Percentiles rank a stretch among this genome's conserved stretches.
These are phyloP conservation scores for Kwoniella sp. DNA, from an alignment of 768 basidiomycete species.

Conservation along the genomic window DNA sequence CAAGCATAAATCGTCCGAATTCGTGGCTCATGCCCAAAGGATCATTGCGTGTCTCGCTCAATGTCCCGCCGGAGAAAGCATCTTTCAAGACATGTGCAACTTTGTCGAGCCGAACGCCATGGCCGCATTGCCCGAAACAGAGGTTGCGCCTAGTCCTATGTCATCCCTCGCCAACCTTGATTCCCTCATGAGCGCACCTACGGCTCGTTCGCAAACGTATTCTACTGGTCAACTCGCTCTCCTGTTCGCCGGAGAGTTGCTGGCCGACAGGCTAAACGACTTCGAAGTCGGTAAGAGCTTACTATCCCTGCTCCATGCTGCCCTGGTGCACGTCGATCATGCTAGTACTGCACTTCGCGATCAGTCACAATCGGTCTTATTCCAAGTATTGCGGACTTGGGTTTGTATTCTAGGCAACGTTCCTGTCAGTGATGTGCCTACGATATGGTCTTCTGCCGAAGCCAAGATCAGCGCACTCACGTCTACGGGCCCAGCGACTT, in stretches of 20 bases:
- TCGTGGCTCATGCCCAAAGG: constrained; percentile 72
- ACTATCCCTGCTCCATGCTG: constrained; percentile 68
- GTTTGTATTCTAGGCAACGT: constrained; percentile 48
- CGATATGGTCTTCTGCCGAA: constrained; percentile 33
- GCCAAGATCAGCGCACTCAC: constrained; percentile 29
- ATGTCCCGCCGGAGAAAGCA: constrained; percentile 64
- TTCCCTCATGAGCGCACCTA: constrained; percentile 52
- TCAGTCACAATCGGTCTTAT: constrained; percentile 71
- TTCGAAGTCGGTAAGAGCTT: constrained; percentile 62
- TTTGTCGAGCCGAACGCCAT: constrained; percentile 80
- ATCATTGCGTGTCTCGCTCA: constrained; percentile 80
- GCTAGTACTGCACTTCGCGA: constrained; percentile 64
- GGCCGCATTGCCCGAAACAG: constrained; percentile 62
- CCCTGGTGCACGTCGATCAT: constrained; percentile 80
- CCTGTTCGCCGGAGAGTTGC: constrained; percentile 57
- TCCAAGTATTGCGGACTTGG: constrained; percentile 79
- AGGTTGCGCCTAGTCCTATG: constrained; percentile 26
- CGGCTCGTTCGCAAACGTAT: constrained; percentile 49
- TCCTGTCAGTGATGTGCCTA: constrained; percentile 21
- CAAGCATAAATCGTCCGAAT: constrained; percentile 71
- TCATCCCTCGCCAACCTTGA: constrained; percentile 58
- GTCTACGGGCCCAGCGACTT: constrained; percentile 20
- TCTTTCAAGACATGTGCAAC: constrained; percentile 78
- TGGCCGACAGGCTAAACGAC: constrained; percentile 58
- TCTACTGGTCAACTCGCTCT: constrained; percentile 85